Evolutionary conservation across 805 yeast genomes (phyloP).

Genomic region (Nakazawaea wyomingensis): DNA sequence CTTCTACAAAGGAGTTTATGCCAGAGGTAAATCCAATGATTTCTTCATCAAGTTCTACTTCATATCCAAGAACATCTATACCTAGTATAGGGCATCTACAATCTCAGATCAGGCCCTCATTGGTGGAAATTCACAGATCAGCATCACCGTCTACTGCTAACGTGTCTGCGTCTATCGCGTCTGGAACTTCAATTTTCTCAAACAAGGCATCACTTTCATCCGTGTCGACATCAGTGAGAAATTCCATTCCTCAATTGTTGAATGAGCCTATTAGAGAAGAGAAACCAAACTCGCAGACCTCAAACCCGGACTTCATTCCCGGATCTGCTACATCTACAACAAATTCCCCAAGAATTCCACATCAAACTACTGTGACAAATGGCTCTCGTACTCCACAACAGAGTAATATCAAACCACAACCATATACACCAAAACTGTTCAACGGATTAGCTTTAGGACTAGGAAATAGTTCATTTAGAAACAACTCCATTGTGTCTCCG

Average conservation of each 20-base stretch:
- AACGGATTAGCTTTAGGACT: background rate
- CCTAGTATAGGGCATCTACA: conserved; percentile 19
- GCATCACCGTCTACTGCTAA: conserved; percentile 5
- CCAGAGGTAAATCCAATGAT: too few relatives aligned
- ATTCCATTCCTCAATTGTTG: conserved; percentile 8
- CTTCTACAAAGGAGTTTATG: background rate
- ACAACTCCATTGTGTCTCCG: conserved; percentile 9
- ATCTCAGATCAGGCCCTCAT: conserved; percentile 31
- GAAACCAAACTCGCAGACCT: background rate
- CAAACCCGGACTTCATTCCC: background rate
- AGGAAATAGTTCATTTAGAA: conserved; percentile 1
- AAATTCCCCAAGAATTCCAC: conserved; percentile 14
- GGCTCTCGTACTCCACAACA: background rate
- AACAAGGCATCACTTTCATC: conserved; percentile 29
- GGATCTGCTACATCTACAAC: conserved; percentile 7
- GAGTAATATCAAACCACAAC: conserved; percentile 5
- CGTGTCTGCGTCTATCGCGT: conserved; percentile 9
- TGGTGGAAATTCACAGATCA: conserved; percentile 28
- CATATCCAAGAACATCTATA: conserved; percentile 15
- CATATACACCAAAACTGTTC: conserved; percentile 13
- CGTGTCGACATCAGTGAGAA: conserved; percentile 12
- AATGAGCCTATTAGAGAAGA: conserved; percentile 7
- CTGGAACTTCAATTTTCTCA: conserved; percentile 13
- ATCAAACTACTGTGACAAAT: background rate
- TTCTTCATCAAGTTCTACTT: background rate